Conservation (phyloP, 2,329 filamentous ascomycete species). For the Proliferodiscus dingleyae region DNA sequence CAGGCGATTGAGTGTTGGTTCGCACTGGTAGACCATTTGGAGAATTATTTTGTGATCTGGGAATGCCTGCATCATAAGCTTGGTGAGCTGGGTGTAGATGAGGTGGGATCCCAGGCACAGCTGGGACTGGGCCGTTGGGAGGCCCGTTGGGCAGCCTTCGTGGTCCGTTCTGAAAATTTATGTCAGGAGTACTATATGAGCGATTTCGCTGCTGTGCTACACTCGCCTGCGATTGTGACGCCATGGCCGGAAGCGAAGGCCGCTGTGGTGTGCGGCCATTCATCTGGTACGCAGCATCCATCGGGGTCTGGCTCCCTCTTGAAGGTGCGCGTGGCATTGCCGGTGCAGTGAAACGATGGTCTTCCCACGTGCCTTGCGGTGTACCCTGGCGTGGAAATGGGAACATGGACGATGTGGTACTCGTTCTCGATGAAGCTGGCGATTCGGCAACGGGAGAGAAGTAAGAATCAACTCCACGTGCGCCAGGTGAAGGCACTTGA, state of each 20-base stretch:
- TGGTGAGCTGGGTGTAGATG: constrained; percentile 59
- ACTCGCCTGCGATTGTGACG: constrained; percentile 45
- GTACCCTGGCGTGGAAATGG: constrained; percentile 72
- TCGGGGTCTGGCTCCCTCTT: constrained; percentile 63
- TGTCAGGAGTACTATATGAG: constrained; percentile 93
- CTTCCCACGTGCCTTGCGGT: constrained; percentile 63
- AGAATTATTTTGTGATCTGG: constrained; percentile 77
- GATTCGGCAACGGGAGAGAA: constrained; percentile 86
- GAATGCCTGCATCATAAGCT: constrained; percentile 56
- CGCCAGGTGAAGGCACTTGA: constrained; percentile 34
- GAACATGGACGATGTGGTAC: constrained; percentile 71
- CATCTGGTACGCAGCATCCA: constrained; percentile 55
- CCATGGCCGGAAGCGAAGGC: constrained; percentile 75
- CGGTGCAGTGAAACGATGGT: constrained; percentile 80
- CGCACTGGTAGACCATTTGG: constrained; percentile 65
- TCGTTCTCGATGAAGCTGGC: constrained; percentile 70
- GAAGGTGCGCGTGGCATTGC: constrained; percentile 79
- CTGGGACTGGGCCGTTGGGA: constrained; percentile 51
- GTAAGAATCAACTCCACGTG: constrained; percentile 62
- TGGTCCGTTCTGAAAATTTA: constrained; percentile 64
- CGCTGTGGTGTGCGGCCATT: constrained; percentile 64
- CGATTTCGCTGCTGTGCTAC: constrained; percentile 64
- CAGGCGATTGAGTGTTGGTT: constrained; percentile 66
- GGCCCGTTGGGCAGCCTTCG: constrained; percentile 48
- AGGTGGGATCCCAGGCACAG: constrained; percentile 70